Evolutionary conservation across 2,329 filamentous ascomycete species (phyloP).

Genomic region (Ophiocordyceps camponoti-leonardi): DNA sequence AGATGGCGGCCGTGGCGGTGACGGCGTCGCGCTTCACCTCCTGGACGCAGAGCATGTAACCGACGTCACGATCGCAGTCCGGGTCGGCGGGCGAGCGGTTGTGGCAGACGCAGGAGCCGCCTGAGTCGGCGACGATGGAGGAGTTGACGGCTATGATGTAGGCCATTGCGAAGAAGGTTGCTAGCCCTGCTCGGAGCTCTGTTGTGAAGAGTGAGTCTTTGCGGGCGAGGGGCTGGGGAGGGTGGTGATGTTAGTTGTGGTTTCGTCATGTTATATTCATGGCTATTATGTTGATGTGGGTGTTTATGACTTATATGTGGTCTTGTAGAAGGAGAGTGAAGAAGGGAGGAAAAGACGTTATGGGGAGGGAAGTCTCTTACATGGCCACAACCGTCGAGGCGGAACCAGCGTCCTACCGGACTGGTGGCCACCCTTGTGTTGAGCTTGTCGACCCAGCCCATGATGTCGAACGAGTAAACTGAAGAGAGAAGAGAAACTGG

Average conservation of each 20-base stretch:
- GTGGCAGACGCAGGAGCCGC: constrained; percentile 62
- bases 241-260: neutral
- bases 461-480: constrained; percentile 6
- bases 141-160: constrained; percentile 38
- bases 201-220: constrained; percentile 67
- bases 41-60: constrained; percentile 45
- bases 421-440: constrained; percentile 46
- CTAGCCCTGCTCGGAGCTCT: constrained; percentile 67
- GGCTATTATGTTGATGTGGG: neutral
- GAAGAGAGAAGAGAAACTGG: no score
- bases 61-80: constrained; percentile 32
- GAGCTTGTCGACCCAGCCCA: constrained; percentile 31
- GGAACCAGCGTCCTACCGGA: constrained; percentile 55
- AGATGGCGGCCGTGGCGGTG: constrained; percentile 71
- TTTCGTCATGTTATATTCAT: no score
- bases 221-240: constrained; percentile 43
- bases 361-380: constrained; percentile 33
- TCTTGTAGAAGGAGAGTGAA: no score
- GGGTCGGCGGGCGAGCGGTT: constrained; percentile 26
- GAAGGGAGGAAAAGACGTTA: no score
- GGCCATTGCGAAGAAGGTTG: constrained; percentile 55
- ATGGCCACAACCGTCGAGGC: constrained; percentile 67
- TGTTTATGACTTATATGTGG: neutral
- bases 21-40: constrained; percentile 62
- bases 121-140: constrained; percentile 41